phyloP scores from a whole-genome alignment of 2,329 filamentous ascomycete genomes.

The Pseudopithomyces maydicus region DNA sequence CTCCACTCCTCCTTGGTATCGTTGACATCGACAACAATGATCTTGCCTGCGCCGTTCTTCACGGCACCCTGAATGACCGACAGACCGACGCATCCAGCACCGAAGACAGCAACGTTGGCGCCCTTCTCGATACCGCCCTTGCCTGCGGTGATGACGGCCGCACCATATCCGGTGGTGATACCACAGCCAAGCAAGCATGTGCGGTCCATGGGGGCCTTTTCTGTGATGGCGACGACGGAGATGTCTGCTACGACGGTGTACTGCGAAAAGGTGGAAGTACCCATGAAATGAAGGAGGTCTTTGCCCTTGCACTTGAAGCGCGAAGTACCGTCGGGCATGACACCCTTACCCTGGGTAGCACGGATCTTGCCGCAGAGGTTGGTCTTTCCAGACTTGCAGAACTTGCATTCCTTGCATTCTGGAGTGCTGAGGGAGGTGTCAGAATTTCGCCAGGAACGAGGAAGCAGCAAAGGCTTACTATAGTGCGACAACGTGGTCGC shows the following conservation, averaged over 20 bases:
- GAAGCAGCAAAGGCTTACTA: conserved; percentile 41
- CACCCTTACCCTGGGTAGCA: conserved; percentile 90
- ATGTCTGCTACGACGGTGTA: conserved; percentile 99
- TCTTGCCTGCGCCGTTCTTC: conserved; percentile 77
- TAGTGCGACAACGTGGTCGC: conserved; percentile 74
- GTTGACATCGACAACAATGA: conserved; percentile 83
- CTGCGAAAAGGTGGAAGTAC: conserved; percentile 97
- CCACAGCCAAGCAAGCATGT: conserved; percentile 96
- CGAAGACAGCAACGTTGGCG: conserved; percentile 88
- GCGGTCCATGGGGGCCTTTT: conserved; percentile 90
- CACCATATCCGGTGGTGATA: conserved; percentile 98
- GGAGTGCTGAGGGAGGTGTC: conserved; percentile 70
- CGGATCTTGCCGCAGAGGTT: conserved; percentile 99
- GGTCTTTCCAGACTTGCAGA: conserved; percentile 99
- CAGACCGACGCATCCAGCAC: conserved; percentile 92
- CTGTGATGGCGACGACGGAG: conserved; percentile 91
- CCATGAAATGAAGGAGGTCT: conserved; percentile 98
- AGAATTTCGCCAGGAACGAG: conserved; percentile 11
- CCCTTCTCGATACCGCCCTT: conserved; percentile 74
- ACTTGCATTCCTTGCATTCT: conserved; percentile 98
- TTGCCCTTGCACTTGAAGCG: conserved; percentile 95
- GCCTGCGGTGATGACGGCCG: conserved; percentile 89
- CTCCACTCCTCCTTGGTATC: conserved; percentile 89
- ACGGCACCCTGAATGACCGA: conserved; percentile 94
- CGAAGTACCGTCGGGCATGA: conserved; percentile 96